Evolutionary conservation across 2,329 filamentous ascomycete genomes (phyloP), one percentile per base, ranked within the genome.

Genomic region (Ceratocystis eucalypticola): DNA sequence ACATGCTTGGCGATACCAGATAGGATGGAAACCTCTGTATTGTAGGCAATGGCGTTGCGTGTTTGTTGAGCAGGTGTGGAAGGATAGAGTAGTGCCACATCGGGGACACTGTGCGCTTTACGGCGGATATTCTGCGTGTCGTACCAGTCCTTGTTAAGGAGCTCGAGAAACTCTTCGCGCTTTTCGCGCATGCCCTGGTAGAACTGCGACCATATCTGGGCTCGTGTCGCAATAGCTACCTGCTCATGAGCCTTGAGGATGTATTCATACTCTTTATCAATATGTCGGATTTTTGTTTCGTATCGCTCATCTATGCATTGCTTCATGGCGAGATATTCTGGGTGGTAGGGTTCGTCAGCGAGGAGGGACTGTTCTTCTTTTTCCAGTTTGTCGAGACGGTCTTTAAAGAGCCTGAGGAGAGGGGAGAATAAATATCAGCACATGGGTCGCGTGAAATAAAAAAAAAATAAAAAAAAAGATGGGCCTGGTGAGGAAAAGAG

Each of bases 1-100:
- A 96, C 87, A 74, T 96, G 92, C 76, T 96, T 97, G 45, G 93
- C 92, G 64, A 97, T 82, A 46, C 93, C 93, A 5, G 92, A 87
- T 67, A 99, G 78, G 33, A 96, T 85, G 0, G 92, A 96, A 3
- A 99, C 92, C 74, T 99, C 94, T 70, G 88, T 89, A 74, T 96
- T 97, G 78, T 97, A 97, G 61, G 92, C 88, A 62, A 91, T 83
- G 71, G 96, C 92, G 69, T 96, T 89, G 69, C 85, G 82, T 68
- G 96, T 83, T 72, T 93, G 89, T 71, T 92, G 87, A 33, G 86
- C 83, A 69, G 86, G 84, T 69, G 87, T 86, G 63, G 87, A 84
- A 6, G 91, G 89, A 73, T 95, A 95, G 65, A 88, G 84, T 70
- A 95, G 84, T 66, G 88, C 86, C 73, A 89, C 96, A 71, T 94